phyloP scores from a whole-genome alignment of 2,329 filamentous ascomycete species.

The Botrytis fragariae region DNA sequence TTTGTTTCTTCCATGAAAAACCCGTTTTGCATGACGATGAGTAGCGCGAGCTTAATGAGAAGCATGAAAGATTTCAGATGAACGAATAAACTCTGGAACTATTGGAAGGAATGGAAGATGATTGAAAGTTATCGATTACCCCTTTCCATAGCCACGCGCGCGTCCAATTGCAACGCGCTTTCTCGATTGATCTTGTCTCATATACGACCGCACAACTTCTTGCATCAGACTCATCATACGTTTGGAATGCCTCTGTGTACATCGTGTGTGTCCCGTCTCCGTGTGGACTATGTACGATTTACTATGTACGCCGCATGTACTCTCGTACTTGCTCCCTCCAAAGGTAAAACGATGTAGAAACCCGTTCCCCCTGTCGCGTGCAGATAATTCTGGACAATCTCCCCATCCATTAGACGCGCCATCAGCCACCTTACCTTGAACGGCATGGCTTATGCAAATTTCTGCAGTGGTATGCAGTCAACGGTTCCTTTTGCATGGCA shows the following conservation, averaged over 20 bases:
- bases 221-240: background rate
- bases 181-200: background rate
- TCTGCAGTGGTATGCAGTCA: slow-evolving; percentile 11
- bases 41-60: slow-evolving; percentile 1
- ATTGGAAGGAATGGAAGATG: background rate
- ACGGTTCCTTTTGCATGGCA: slow-evolving; percentile 7
- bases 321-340: background rate
- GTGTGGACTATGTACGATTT: no score
- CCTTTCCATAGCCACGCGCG: slow-evolving; percentile 17
- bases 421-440: slow-evolving; percentile 13
- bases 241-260: background rate
- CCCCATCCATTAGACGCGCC: slow-evolving; percentile 19
- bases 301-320: background rate
- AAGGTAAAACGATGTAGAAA: slow-evolving; percentile 8
- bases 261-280: background rate
- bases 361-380: slow-evolving; percentile 16
- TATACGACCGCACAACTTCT: background rate
- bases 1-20: background rate
- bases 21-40: slow-evolving; percentile 6
- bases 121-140: background rate
- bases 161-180: background rate
- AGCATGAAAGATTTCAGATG: slow-evolving; percentile 11
- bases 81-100: background rate
- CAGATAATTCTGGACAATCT: slow-evolving; percentile 1
- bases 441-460: slow-evolving; percentile 8